A percentile compares a stretch with the other conserved stretches of the same genome.
These are phyloP conservation scores for Garcia nutans DNA, from an alignment of 345 rosid species.

Conservation along the genomic window DNA sequence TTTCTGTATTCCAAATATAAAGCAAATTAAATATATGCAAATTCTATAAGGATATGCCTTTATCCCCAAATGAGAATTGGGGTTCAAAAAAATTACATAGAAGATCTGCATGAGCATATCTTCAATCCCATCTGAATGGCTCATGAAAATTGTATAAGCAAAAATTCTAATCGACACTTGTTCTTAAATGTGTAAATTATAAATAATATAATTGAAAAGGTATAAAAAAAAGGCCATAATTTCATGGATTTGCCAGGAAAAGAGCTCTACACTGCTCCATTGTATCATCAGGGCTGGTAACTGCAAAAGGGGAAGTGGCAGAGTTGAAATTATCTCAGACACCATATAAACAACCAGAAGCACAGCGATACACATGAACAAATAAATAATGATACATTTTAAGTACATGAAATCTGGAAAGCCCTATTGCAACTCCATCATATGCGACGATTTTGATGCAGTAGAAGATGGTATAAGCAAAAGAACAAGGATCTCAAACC, in stretches of 20 bases:
- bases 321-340: neutral
- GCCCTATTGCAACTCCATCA: no score
- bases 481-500: neutral
- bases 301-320: conserved; percentile 37
- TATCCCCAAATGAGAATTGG: neutral
- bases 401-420: neutral
- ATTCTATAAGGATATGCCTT: neutral
- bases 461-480: neutral
- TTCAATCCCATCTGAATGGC: neutral
- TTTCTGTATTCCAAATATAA: no score
- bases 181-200: neutral
- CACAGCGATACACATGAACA: neutral
- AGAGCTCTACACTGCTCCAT: conserved; percentile 47
- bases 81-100: neutral
- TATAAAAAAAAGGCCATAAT: neutral
- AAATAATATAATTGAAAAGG: neutral
- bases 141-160: neutral
- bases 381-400: no score
- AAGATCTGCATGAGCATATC: neutral
- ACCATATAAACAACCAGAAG: neutral
- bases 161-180: neutral
- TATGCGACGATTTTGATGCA: neutral
- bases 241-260: conserved; percentile 34
- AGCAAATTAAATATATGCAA: no score
- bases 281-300: conserved; percentile 76